phyloP scores from a whole-genome alignment of 139 green algal genomes.

The Haematococcus sp. region DNA sequence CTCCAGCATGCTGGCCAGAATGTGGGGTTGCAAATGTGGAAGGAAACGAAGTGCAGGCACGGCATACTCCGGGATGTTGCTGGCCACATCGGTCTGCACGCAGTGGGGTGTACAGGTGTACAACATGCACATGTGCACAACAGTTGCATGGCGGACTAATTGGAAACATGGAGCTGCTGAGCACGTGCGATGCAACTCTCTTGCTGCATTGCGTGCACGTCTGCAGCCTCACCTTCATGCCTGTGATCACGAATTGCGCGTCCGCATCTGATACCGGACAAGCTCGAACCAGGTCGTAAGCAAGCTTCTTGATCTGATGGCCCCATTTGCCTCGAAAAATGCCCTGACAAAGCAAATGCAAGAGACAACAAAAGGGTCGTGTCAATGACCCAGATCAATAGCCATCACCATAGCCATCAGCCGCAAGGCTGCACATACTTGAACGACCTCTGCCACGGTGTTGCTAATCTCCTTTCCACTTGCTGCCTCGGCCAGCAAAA shows the following conservation, averaged over 20 bases:
- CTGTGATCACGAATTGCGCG: conserved; percentile 3
- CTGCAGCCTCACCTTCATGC: conserved; percentile 6
- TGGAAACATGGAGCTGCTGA: too few species aligned
- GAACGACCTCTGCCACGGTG: not conserved
- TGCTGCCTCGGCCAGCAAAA: not conserved
- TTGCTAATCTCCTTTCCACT: not conserved
- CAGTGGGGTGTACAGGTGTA: not conserved
- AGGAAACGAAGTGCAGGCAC: not conserved
- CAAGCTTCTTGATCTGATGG: not conserved
- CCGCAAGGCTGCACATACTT: too few species aligned
- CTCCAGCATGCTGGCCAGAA: conserved; percentile 5
- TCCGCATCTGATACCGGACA: conserved; percentile 2
- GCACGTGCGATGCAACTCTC: too few species aligned
- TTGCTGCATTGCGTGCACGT: not conserved
- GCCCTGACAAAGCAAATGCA: not conserved
- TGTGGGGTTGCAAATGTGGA: not conserved
- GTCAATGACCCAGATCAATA: too few species aligned
- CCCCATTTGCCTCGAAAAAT: conserved; percentile 5
- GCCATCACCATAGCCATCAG: too few species aligned
- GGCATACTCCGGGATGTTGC: not conserved
- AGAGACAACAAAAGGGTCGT: not conserved
- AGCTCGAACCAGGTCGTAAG: conserved; percentile 12
- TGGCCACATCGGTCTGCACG: conserved; percentile 4
- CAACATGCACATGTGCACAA: not conserved
- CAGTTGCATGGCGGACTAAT: too few species aligned